Base-by-base conservation (phyloP, 164 flowering plant genomes). In the Brasenia schreberi region DNA sequence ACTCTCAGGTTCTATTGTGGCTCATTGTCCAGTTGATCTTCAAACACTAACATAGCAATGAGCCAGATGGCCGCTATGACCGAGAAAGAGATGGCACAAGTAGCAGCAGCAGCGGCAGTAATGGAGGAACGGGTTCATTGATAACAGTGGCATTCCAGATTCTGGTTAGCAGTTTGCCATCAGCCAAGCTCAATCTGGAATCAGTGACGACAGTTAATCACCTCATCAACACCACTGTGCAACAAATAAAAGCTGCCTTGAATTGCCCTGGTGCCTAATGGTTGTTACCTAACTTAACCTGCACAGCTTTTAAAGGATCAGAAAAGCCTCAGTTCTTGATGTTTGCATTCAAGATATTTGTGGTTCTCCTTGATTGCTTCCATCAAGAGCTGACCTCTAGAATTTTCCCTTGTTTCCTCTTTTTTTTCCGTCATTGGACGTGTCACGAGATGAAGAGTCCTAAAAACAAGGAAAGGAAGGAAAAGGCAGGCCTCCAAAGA, bases 131-230 rank as follows among this genome's bases (percentile, higher is more conserved):
- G 0, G 97, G 89, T 49, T 73, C 89, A 4, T 81, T 79, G 0
- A 75, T 86, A 18, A 88, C 97, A 0, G 85, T 91, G 12, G 94
- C 86, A 5, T 87, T 86, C 68, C 97, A 91, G 64, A 91, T 91
- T 53, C 77, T 86, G 7, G 89, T 87, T 14, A 86, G 90, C 80
- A 86, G 81, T 72, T 69, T 85, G 66, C 88, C 94, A n/a, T 74
- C 83, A 0, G 82, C 92, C 0, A 82, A 79, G 70, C 80, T 87
- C 65, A 87, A 78, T 73, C n/a, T 84, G 70, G 93, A 85, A 70
- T 87, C 92, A 10, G 90, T 87, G 61, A 75, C 73, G 5, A 86
- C 97, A 0, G 86, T 91, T 64, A 91, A 83, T 64, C 83, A 80
- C 80, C 88, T 90, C 43, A 87, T 91, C 80, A 73, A 83, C 74